These are phyloP conservation scores for Diaporthe sp. DNA, from an alignment of 2,329 filamentous ascomycete genomes.

Conservation along the genomic window DNA sequence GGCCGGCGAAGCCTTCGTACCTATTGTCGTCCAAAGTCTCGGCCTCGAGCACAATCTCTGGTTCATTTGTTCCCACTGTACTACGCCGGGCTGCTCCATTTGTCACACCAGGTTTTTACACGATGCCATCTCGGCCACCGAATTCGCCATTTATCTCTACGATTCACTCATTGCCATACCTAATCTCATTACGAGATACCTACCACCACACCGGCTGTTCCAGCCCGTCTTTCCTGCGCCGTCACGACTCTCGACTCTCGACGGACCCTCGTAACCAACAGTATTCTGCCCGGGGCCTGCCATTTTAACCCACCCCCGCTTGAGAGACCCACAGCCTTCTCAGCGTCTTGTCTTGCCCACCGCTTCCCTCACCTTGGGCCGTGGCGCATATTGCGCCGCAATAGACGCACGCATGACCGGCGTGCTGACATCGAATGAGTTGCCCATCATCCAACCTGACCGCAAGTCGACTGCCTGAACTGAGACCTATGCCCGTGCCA, in stretches of 20 bases:
- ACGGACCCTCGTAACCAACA: neutral
- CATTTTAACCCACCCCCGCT: constrained; percentile 15
- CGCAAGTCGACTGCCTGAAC: constrained; percentile 20
- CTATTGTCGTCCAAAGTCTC: constrained; percentile 6
- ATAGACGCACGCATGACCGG: constrained; percentile 20
- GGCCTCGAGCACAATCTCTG: constrained; percentile 25
- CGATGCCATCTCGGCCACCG: constrained; percentile 22
- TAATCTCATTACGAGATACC: constrained; percentile 29
- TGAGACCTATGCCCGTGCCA: constrained; percentile 19
- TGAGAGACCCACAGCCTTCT: constrained; percentile 25
- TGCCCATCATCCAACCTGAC: constrained; percentile 1
- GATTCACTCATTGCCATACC: constrained; percentile 14
- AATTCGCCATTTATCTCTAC: constrained; percentile 30
- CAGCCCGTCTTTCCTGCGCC: constrained; percentile 6
- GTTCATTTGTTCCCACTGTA: constrained; percentile 14
- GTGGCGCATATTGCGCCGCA: constrained; percentile 14
- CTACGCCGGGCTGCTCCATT: constrained; percentile 16
- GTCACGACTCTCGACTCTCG: constrained; percentile 23
- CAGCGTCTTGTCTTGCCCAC: constrained; percentile 20
- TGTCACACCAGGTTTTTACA: constrained; percentile 27
- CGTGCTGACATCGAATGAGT: neutral
- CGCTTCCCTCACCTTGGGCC: constrained; percentile 21
- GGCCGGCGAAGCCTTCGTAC: constrained; percentile 1
- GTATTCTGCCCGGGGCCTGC: neutral
- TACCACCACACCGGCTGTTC: constrained; percentile 9